Evolutionary conservation across 345 rosid genomes (phyloP), one percentile per base, ranked within the genome.

Genomic region (Euphorbia pulcherrima): DNA sequence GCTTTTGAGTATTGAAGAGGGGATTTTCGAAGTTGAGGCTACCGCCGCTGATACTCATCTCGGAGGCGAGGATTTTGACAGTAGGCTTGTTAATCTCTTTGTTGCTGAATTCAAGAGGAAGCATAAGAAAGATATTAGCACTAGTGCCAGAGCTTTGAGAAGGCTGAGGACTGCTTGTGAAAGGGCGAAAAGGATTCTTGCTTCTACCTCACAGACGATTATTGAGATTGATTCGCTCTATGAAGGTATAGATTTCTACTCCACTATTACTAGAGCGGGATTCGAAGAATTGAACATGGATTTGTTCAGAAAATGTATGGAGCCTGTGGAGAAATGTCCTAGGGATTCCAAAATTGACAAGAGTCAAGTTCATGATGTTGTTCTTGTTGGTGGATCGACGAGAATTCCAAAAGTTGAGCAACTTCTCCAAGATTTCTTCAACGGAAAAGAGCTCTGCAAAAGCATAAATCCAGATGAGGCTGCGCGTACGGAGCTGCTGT

Each of bases 261-360:
- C 69, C 20, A 71, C 50, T 0, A 64, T 71, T 11, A 71, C 74
- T 0, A 41, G 69, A 33, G 74, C 69, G 23, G 55, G 69, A 41
- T 71, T 71, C 56, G 69, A 71, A 27, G 74, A 71, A 16, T 9
- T 71, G 64, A 71, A 64, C 69, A 71, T 55, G 74, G 74, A 71
- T 37, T 64, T 71, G 57, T 46, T 71, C n/a, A 64, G 64, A 27
- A 64, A 64, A 37, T 55, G 69, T 30, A 62, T 53, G 74, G 74
- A 70, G 27, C 68, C 68, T 6, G 74, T 70, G 40, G 74, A 70
- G 68, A 62, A 70, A 70, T 62, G 74, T 55, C 62, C 62, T 17
- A 61, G 74, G 5, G 74, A 70, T 20, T 37, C 74, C 8, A 70
- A 70, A 62, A 39, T 70, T 11, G 68, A 70, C 18, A 70, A 70